phyloP scores from a whole-genome alignment of 768 basidiomycete species.

The Mycena floridula region DNA sequence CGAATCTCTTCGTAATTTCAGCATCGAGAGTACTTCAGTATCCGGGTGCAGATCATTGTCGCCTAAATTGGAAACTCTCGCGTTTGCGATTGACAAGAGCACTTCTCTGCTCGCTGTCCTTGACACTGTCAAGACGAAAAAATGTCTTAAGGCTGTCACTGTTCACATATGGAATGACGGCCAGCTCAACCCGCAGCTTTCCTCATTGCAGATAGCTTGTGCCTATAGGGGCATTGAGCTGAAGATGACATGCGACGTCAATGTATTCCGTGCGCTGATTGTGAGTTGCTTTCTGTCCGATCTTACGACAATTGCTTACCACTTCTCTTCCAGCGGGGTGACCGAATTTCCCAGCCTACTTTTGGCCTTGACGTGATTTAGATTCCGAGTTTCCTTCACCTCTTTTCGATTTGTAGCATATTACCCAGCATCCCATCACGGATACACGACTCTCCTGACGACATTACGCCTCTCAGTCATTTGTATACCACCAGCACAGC shows the following conservation, averaged over 20 bases:
- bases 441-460: no score
- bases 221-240: slow-evolving; percentile 55
- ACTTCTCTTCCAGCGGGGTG: no score
- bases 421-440: no score
- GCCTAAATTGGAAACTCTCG: slow-evolving; percentile 43
- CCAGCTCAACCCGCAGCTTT: slow-evolving; percentile 40
- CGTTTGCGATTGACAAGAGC: slow-evolving; percentile 54
- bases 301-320: no score
- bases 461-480: no score
- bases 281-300: slow-evolving; percentile 28
- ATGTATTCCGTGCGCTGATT: slow-evolving; percentile 42
- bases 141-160: slow-evolving; percentile 41
- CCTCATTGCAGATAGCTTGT: slow-evolving; percentile 57
- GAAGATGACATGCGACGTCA: slow-evolving; percentile 42
- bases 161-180: slow-evolving; percentile 51
- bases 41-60: slow-evolving; percentile 44
- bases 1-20: slow-evolving; percentile 43
- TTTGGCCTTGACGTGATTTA: no score
- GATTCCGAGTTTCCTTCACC: no score
- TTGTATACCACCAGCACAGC: no score
- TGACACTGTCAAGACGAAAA: slow-evolving; percentile 41
- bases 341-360: no score
- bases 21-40: slow-evolving; percentile 49
- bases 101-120: slow-evolving; percentile 50
- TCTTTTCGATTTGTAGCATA: no score